phyloP scores from a whole-genome alignment of 257 asterid species.

The Fraxinus anomala region DNA sequence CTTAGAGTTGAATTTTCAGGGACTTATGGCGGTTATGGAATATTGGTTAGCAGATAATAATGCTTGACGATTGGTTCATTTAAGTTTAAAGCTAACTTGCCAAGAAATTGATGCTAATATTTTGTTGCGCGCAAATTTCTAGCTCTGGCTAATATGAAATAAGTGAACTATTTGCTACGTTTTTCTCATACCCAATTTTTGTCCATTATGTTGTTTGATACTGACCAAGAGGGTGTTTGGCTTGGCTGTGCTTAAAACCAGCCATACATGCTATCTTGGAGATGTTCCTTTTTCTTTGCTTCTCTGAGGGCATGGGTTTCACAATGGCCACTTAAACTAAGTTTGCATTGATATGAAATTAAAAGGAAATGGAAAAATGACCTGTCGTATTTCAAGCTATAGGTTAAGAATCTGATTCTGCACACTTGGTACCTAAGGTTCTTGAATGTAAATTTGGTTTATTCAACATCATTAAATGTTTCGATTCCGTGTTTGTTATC shows the following conservation, averaged over 20 bases:
- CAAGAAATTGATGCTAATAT: neutral
- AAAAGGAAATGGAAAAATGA: neutral
- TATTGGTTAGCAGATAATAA: neutral
- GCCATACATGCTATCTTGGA: neutral
- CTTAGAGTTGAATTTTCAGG: neutral
- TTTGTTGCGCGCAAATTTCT: neutral
- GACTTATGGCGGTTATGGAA: neutral
- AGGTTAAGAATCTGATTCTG: neutral
- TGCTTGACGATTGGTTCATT: neutral
- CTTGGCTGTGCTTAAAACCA: neutral
- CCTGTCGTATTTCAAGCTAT: neutral
- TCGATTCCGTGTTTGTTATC: too few species aligned
- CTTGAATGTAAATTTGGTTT: neutral
- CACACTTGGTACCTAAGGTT: neutral
- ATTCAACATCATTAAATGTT: neutral
- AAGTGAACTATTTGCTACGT: neutral
- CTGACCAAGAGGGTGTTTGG: neutral
- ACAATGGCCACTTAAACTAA: neutral
- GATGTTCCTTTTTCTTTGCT: neutral
- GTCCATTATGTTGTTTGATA: neutral
- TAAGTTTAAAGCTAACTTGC: neutral
- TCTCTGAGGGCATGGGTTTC: neutral
- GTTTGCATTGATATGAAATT: neutral
- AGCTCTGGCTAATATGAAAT: neutral
- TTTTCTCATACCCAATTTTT: neutral